A percentile compares a stretch with the other conserved stretches of the same genome.
phyloP scores from a whole-genome alignment of 345 rosid genomes.

The Populus simonii region DNA sequence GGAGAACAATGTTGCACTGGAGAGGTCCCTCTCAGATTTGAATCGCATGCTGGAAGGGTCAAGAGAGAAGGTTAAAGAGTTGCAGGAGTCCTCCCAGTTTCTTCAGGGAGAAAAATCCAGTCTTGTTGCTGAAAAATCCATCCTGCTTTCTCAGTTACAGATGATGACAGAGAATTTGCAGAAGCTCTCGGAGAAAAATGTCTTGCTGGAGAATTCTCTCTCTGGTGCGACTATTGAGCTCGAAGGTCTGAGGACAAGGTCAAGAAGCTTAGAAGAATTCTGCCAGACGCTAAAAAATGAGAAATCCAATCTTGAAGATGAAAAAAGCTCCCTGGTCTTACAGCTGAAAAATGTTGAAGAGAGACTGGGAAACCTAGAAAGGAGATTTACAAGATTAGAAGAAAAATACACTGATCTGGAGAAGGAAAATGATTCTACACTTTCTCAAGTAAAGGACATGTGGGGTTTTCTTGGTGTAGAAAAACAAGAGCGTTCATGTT shows the following conservation, averaged over 20 bases:
- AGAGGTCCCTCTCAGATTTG: slow-evolving; percentile 22
- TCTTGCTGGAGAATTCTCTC: slow-evolving; percentile 24
- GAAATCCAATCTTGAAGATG: slow-evolving; percentile 19
- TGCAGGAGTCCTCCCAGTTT: slow-evolving; percentile 58
- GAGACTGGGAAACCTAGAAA: slow-evolving; percentile 61
- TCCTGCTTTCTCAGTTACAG: slow-evolving; percentile 75
- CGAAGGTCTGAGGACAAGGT: slow-evolving; percentile 22
- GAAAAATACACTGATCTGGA: slow-evolving; percentile 30
- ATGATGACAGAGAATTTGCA: slow-evolving; percentile 48
- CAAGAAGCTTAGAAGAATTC: slow-evolving; percentile 28
- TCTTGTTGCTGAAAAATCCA: slow-evolving; percentile 39
- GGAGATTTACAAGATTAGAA: slow-evolving; percentile 51
- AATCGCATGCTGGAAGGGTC: slow-evolving; percentile 24
- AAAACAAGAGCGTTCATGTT: slow-evolving; percentile 52
- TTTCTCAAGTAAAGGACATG: slow-evolving; percentile 27
- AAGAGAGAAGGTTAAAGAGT: slow-evolving; percentile 20
- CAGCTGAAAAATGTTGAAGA: slow-evolving; percentile 34
- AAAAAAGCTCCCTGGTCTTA: slow-evolving; percentile 22
- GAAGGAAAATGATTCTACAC: slow-evolving; percentile 20
- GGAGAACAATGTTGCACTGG: slow-evolving; percentile 48
- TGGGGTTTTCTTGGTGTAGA: slow-evolving; percentile 53
- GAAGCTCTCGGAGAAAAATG: slow-evolving; percentile 27
- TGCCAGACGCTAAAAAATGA: slow-evolving; percentile 29
- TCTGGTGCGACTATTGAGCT: slow-evolving; percentile 27
- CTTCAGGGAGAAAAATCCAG: slow-evolving; percentile 38